phyloP scores from a whole-genome alignment of 164 flowering plant genomes.

The Piper longum region DNA sequence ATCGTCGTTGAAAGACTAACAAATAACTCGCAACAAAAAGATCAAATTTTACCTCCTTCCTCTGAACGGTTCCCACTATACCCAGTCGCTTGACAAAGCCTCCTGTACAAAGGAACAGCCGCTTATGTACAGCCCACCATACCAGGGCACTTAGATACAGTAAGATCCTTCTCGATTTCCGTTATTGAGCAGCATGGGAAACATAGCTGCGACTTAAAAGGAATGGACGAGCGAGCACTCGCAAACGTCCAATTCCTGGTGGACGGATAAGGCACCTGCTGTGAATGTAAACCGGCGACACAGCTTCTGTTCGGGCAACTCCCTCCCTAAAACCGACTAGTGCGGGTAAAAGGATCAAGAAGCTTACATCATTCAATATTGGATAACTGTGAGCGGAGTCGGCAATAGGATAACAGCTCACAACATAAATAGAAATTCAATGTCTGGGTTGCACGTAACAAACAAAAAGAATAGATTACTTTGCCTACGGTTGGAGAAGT shows the following conservation, averaged over 20 bases:
- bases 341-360: no score
- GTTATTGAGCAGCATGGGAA: slow-evolving; percentile 27
- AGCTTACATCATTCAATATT: no score
- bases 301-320: no score
- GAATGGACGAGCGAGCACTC: slow-evolving; percentile 8
- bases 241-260: background rate
- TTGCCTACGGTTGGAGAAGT: no score
- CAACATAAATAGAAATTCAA: no score
- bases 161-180: slow-evolving; percentile 51
- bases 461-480: no score
- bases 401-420: no score
- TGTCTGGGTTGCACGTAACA: no score
- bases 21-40: background rate
- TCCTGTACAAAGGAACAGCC: slow-evolving; percentile 76
- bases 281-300: no score
- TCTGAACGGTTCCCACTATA: slow-evolving; percentile 93
- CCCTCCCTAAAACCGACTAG: no score
- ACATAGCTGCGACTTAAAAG: slow-evolving; percentile 26
- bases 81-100: slow-evolving; percentile 91
- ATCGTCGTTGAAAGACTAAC: background rate
- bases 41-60: slow-evolving; percentile 48
- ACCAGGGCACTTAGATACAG: slow-evolving; percentile 50
- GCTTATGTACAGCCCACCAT: slow-evolving; percentile 92
- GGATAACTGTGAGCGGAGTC: no score
- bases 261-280: no score